Evolutionary conservation across 2,329 filamentous ascomycete species (phyloP).

Genomic region (Paecilomyces formosus): DNA sequence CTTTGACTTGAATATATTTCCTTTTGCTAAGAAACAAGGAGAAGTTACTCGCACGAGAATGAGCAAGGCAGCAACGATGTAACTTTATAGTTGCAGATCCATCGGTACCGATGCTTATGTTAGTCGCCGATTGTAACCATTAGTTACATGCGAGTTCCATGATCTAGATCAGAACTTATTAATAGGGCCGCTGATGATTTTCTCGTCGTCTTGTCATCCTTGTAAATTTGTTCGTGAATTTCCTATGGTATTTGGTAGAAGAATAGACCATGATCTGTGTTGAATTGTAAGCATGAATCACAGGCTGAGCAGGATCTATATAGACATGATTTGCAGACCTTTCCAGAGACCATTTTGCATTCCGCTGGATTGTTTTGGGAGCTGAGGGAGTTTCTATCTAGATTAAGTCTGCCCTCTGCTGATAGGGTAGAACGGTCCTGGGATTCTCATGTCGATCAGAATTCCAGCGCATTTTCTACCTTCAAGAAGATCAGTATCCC

Average conservation of each 20-base stretch:
- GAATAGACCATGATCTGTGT: too few relatives aligned
- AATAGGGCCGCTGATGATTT: background rate
- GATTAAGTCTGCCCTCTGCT: too few relatives aligned
- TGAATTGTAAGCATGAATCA: too few relatives aligned
- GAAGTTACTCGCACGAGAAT: background rate
- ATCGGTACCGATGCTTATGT: background rate
- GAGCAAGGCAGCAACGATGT: background rate
- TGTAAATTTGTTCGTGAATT: too few relatives aligned
- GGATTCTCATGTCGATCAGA: background rate
- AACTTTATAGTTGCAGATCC: background rate
- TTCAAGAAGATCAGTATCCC: too few relatives aligned
- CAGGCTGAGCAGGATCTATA: too few relatives aligned
- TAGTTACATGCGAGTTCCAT: background rate
- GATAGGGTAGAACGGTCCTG: too few relatives aligned
- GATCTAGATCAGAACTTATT: background rate
- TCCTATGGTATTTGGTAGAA: background rate
- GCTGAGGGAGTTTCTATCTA: background rate
- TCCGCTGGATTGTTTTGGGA: background rate
- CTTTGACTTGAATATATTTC: background rate
- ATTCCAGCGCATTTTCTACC: background rate
- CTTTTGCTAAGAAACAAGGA: background rate
- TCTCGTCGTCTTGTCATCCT: background rate
- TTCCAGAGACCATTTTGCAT: too few relatives aligned
- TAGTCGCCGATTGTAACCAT: background rate
- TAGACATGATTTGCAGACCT: too few relatives aligned